Evolutionary conservation across 2,329 filamentous ascomycete species (phyloP), one percentile per base, ranked within the genome.

Genomic region (Colletotrichum zoysiae): DNA sequence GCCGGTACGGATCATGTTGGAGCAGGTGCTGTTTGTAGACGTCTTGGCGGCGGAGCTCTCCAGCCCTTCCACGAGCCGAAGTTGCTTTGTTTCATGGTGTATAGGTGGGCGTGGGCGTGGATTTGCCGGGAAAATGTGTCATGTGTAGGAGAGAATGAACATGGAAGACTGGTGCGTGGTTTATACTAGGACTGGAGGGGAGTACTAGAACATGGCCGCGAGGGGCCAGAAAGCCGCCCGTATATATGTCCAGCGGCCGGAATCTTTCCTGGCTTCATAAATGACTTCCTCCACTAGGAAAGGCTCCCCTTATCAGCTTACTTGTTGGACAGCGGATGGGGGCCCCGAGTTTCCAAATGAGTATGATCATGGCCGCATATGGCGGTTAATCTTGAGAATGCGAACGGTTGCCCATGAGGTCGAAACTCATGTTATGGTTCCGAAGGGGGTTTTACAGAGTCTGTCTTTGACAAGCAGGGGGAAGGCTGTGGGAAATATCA

Each of bases 81-180:
- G 35, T 8, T 42, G 16, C 44, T 48, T 55, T 9, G 14, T 23
- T 30, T 9, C 63, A 59, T 65, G n/a, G 9, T 30, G 63, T 42
- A 30, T 18, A 30, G 33, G 20, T 40, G 20, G 42, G 33, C 7
- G 40, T 16, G 30, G 46, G 33, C 53, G 18, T 40, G 35, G 11
- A 35, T 9, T 23, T 48, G 46, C 12, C 46, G 11, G 46, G 23
- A 14, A 11, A 40, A n/a, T 5, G 18, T 4, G 14, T 57, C 33
- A 7, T 23, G 20, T 26, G 33, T 14, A 44, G 5, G 26, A 38
- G 30, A 57, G 55, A 40, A 26, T n/a, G 46, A 63, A 26, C 18
- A 8, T 26, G 60, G 30, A 63, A 30, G 60, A 35, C 20, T 14
- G 33, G 60, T 53, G 60, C 20, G 46, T 62, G 33, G 20, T 57